Evolutionary conservation across 129 eudicot species (phyloP).

Genomic region (Flaveria brownii): DNA sequence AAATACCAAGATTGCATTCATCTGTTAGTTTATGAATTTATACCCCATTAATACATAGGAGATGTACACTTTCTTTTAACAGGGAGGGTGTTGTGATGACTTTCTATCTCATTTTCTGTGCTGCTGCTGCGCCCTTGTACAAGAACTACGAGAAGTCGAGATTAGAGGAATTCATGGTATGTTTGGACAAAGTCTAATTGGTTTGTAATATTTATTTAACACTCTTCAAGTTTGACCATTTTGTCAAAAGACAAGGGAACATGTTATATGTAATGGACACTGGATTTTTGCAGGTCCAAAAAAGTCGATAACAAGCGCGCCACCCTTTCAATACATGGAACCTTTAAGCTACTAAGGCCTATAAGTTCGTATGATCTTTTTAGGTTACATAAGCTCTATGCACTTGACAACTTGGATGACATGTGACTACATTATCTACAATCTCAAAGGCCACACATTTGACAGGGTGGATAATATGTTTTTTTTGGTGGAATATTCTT

Average conservation of each 20-base stretch:
- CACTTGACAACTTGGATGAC: neutral
- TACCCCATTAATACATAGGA: neutral
- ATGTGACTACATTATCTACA: neutral
- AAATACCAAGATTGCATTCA: neutral
- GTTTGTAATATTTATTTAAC: neutral
- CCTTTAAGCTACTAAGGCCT: constrained; percentile 2
- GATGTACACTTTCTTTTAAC: neutral
- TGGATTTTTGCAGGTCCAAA: constrained; percentile 37
- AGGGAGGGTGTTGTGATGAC: constrained; percentile 90
- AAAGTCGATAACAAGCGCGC: constrained; percentile 63
- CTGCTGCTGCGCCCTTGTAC: constrained; percentile 98
- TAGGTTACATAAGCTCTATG: neutral
- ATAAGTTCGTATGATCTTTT: neutral
- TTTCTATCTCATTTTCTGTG: constrained; percentile 95
- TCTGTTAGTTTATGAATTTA: neutral
- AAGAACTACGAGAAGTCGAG: constrained; percentile 84
- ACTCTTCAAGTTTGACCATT: neutral
- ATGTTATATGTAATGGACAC: neutral
- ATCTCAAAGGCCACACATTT: neutral
- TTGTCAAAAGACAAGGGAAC: neutral
- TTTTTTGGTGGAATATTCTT: neutral
- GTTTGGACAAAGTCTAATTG: neutral
- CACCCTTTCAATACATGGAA: constrained; percentile 58
- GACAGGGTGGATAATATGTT: neutral
- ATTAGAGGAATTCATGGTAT: constrained; percentile 60